A percentile compares a stretch with the other conserved stretches of the same genome.
phyloP scores from a whole-genome alignment of 2,329 filamentous ascomycete species.

The Lachnellula suecica region DNA sequence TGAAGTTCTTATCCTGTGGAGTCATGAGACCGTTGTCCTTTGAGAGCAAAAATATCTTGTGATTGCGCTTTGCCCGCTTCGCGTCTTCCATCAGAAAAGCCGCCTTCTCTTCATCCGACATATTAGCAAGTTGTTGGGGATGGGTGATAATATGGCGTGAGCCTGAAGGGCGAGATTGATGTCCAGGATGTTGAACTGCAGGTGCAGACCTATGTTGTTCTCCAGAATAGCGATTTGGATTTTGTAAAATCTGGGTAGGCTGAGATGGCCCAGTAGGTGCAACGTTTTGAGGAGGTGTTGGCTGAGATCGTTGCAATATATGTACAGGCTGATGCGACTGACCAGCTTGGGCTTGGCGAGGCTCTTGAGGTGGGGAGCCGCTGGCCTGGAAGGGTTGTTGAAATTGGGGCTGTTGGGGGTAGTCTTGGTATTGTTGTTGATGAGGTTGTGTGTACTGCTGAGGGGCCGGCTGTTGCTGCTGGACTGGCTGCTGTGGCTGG shows the following conservation, averaged over 20 bases:
- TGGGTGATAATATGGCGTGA: constrained; percentile 59
- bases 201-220: constrained; percentile 42
- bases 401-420: constrained; percentile 27
- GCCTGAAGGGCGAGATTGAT: constrained; percentile 36
- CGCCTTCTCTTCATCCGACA: constrained; percentile 82
- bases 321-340: constrained; percentile 28
- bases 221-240: constrained; percentile 64
- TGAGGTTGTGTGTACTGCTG: constrained; percentile 13
- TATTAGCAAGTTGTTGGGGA: constrained; percentile 70
- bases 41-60: constrained; percentile 93
- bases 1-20: constrained; percentile 98
- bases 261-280: constrained; percentile 47
- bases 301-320: constrained; percentile 29
- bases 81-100: constrained; percentile 88
- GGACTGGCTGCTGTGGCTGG: constrained; percentile 30
- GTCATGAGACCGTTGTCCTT: constrained; percentile 98
- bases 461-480: constrained; percentile 29
- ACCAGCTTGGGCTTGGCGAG: constrained; percentile 13
- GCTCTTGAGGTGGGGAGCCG: constrained; percentile 26
- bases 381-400: constrained; percentile 26
- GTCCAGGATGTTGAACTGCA: constrained; percentile 32
- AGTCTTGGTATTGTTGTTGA: constrained; percentile 12
- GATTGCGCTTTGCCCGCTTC: constrained; percentile 92
- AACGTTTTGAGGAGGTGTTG: constrained; percentile 30
- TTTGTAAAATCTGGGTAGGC: constrained; percentile 77